These are phyloP conservation scores for Botrytis elliptica DNA, from an alignment of 2,329 filamentous ascomycete genomes.

Conservation along the genomic window DNA sequence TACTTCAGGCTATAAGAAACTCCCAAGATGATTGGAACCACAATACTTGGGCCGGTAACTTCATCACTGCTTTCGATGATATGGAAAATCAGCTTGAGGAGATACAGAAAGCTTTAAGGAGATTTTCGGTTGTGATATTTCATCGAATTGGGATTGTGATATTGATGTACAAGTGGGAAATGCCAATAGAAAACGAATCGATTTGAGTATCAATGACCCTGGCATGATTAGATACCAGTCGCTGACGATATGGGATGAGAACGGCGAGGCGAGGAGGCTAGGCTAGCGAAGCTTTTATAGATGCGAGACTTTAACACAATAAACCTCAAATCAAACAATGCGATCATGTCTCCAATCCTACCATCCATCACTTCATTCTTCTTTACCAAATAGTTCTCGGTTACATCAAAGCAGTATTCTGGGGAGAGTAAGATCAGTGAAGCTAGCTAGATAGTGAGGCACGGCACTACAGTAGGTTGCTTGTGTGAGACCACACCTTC, in stretches of 20 bases:
- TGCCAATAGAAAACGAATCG: not conserved
- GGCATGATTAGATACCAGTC: not conserved
- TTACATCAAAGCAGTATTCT: not conserved
- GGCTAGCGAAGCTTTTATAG: not conserved
- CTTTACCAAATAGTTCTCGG: not conserved
- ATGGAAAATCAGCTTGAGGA: not conserved
- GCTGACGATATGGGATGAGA: not conserved
- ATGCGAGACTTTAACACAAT: not conserved
- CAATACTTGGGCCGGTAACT: not conserved
- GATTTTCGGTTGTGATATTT: not conserved
- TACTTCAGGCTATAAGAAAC: not conserved
- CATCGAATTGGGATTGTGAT: not conserved
- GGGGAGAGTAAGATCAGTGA: not conserved
- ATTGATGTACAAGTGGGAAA: not conserved
- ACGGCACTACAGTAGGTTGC: not conserved
- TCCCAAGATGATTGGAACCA: not conserved
- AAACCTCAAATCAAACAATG: not conserved
- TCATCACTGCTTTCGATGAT: not conserved
- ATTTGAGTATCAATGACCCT: not conserved
- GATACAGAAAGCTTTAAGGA: not conserved
- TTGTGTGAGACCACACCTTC: not conserved
- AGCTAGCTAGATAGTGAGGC: not conserved
- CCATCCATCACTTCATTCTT: not conserved
- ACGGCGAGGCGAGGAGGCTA: not conserved
- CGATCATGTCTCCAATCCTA: not conserved